phyloP scores from a whole-genome alignment of 2,329 filamentous ascomycete species.

The Aspergillus terreus region DNA sequence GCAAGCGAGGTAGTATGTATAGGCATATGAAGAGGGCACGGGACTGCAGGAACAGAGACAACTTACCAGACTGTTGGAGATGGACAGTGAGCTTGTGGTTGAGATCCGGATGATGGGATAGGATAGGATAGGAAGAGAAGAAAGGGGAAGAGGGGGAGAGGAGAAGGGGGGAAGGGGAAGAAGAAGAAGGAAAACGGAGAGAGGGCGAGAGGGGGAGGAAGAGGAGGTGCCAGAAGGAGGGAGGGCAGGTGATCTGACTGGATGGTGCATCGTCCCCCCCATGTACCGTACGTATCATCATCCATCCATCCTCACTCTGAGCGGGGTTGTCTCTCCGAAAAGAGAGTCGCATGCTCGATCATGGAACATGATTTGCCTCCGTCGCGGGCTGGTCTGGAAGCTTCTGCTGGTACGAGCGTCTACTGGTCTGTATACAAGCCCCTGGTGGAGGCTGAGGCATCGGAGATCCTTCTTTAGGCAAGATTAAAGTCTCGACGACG shows the following conservation, averaged over 20 bases:
- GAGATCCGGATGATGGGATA: constrained; percentile 2
- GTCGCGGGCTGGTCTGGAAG: no score
- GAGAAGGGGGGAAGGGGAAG: constrained; percentile 8
- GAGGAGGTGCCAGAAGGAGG: constrained; percentile 7
- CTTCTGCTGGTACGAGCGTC: no score
- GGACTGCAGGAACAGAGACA: constrained; percentile 6
- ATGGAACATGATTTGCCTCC: background rate
- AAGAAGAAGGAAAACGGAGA: constrained; percentile 8
- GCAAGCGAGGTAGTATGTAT: background rate
- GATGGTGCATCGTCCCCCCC: constrained; percentile 4
- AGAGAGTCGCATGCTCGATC: background rate
- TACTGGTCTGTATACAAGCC: no score
- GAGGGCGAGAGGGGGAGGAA: constrained; percentile 11
- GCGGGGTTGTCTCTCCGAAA: background rate
- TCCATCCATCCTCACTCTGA: background rate
- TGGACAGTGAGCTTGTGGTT: constrained; percentile 1
- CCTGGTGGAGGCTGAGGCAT: no score
- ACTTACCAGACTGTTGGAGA: constrained; percentile 8
- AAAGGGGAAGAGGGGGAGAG: constrained; percentile 6
- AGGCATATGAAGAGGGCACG: background rate
- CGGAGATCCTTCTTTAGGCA: background rate
- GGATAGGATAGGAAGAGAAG: constrained; percentile 7
- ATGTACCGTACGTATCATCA: background rate
- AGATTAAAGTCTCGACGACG: background rate
- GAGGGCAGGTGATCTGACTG: constrained; percentile 30